Percentiles rank a stretch among this genome's conserved stretches.
These are phyloP conservation scores for Testicularia cyperi DNA, from an alignment of 1,284 basidiomycete genomes.

Conservation along the genomic window DNA sequence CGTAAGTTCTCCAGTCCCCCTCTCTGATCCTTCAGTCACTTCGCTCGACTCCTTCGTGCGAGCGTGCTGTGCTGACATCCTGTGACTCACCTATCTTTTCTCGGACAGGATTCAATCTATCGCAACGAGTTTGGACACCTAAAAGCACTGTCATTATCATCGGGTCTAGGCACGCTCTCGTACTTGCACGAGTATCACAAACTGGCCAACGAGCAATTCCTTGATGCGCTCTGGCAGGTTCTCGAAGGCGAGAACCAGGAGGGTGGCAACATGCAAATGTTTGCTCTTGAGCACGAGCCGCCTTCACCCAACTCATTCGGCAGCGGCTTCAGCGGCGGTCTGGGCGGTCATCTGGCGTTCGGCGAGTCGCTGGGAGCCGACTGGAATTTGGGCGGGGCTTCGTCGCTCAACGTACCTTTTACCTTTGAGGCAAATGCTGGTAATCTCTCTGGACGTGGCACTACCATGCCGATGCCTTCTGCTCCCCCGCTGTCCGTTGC, in stretches of 20 bases:
- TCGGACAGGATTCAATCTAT: constrained; percentile 24
- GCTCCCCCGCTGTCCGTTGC: constrained; percentile 15
- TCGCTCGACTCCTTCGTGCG: neutral
- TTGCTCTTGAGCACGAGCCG: constrained; percentile 34
- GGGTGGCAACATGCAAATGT: constrained; percentile 35
- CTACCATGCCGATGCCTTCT: constrained; percentile 24
- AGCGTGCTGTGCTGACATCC: neutral
- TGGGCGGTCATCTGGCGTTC: constrained; percentile 12
- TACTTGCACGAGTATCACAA: constrained; percentile 44
- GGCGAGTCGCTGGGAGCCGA: constrained; percentile 21
- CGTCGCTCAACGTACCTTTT: constrained; percentile 34
- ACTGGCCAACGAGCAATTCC: constrained; percentile 40
- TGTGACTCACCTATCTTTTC: neutral
- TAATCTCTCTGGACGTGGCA: constrained; percentile 4
- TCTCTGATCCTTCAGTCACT: too few relatives aligned
- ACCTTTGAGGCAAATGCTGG: constrained; percentile 19
- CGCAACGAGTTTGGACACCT: constrained; percentile 40
- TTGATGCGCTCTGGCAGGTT: constrained; percentile 39
- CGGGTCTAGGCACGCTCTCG: constrained; percentile 35
- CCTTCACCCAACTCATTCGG: constrained; percentile 26
- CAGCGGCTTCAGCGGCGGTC: constrained; percentile 15
- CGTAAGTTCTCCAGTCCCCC: constrained; percentile 1
- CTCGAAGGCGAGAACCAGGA: constrained; percentile 38
- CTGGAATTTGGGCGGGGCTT: constrained; percentile 26
- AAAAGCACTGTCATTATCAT: constrained; percentile 34